Evolutionary conservation across 2,329 filamentous ascomycete genomes (phyloP), one percentile per base, ranked within the genome.

Genomic region (Cladosporium austrohemisphaericum): DNA sequence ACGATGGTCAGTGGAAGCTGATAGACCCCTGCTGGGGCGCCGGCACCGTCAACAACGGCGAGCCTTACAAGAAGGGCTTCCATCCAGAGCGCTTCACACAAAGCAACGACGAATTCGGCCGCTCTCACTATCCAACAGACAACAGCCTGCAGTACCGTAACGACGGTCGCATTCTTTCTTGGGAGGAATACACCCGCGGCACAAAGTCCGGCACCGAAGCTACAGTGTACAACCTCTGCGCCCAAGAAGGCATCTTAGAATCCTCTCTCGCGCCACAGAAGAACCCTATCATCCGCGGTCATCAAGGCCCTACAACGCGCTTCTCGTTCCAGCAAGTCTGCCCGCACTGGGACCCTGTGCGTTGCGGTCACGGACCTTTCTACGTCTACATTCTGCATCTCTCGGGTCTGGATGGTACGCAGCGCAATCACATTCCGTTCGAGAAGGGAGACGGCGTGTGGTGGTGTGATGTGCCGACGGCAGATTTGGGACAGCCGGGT

Each of bases 11-110:
- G 56, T 97, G 92, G 92, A 95, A 96, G 68, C 77, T 97, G 1
- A 71, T 97, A 41, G 93, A 98, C 62, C 70, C 86, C 0, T 97
- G 92, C 65, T 98, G 93, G 93, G 93, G 93, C 31, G 88, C 92
- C 0, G 92, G 92, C 2, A 74, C 80, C 54, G 69, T 95, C 7
- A 73, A 72, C 1, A 52, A 66, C 62, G 74, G 73, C 13, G 69
- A 77, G 50, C 67, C 73, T 1, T 96, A 90, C 69, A 78, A 78
- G 35, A 78, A 85, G 58, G 65, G 73, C 3, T 95, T 96, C 66
- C 77, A 74, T 1, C 80, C 89, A 0, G 67, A 75, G 4, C 66
- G 71, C 55, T 85, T 85, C 62, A 77, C 74, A 20, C 76, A 77
- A 65, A 67, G 73, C 5, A 96, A 96, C 63, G 85, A 92, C 47